These are phyloP conservation scores for Neurospora sp. DNA, from an alignment of 495 filamentous ascomycete species.

Conservation along the genomic window DNA sequence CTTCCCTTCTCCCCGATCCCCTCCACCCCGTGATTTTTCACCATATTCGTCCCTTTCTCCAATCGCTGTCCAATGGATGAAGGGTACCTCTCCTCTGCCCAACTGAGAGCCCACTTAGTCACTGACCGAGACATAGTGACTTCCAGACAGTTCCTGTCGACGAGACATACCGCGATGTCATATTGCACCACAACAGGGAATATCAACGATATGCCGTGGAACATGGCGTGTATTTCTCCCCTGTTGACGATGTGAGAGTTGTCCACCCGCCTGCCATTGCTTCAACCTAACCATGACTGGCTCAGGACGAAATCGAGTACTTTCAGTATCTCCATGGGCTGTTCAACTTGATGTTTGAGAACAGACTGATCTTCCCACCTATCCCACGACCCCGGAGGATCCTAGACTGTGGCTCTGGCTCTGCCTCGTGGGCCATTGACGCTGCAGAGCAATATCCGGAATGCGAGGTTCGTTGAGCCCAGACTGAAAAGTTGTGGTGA, in stretches of 20 bases:
- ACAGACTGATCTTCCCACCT: slow-evolving; percentile 70
- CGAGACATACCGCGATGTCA: slow-evolving; percentile 48
- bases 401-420: slow-evolving; percentile 69
- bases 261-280: slow-evolving; percentile 8
- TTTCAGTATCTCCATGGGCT: slow-evolving; percentile 60
- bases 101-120: background rate
- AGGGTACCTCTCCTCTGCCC: slow-evolving; percentile 11
- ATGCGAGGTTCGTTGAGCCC: slow-evolving; percentile 54
- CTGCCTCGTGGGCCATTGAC: slow-evolving; percentile 42
- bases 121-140: slow-evolving; percentile 20
- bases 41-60: background rate
- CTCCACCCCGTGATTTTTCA: background rate
- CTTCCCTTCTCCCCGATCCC: background rate
- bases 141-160: slow-evolving; percentile 41
- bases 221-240: slow-evolving; percentile 63
- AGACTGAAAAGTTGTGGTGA: background rate
- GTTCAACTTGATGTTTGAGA: slow-evolving; percentile 63
- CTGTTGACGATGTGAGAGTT: slow-evolving; percentile 69
- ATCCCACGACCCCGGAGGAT: slow-evolving; percentile 52
- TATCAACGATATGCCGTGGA: slow-evolving; percentile 70
- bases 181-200: slow-evolving; percentile 55
- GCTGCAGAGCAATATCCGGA: slow-evolving; percentile 52
- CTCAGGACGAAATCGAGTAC: slow-evolving; percentile 71
- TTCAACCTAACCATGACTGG: slow-evolving; percentile 6
- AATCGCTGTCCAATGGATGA: slow-evolving; percentile 14